Base-by-base conservation (phyloP, 805 yeast genomes). In the Hanseniaspora pseudoguilliermondii region DNA sequence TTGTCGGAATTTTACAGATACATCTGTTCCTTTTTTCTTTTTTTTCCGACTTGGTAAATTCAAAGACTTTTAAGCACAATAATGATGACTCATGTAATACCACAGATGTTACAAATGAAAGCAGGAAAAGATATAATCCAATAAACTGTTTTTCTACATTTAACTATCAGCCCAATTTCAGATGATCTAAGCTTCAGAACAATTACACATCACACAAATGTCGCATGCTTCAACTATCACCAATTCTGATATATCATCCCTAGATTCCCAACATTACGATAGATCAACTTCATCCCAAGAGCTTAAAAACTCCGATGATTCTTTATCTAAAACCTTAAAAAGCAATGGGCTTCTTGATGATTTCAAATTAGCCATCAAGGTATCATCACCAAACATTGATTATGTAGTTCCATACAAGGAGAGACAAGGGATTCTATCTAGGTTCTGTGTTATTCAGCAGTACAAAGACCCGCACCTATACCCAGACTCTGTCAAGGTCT, bases 381-480 rank as follows among this genome's bases (percentile, higher is more conserved):
- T 46, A 0, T 49, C 43, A 7, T 23, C 25, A 5, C 55, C 58
- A 25, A 63, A 61, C 38, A 59, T 51, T 47, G 59, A 57, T 10
- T 56, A 59, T 29, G 42, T 63, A 49, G 64, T 62, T 8, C 64
- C 65, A 1, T 62, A 63, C 7, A 56, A 57, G 9, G 63, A 80
- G 40, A 70, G 86, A 53, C 66, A 95, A 44, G 95, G 95, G 0
- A 58, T 85, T 0, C 63, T 85, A 2, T 69, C 82, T 0, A 62
- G 60, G 3, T 47, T 84, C 1, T 68, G 83, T 0, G 11, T 84
- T 1, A 55, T 75, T 2, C 87, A 90, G 0, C 95, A 87, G 65
- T 82, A 81, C 62, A 77, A 77, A 47, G 87, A 87, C 63, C 83
- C 95, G 0, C 69, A 88, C 57, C 78, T 77, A 16, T 80, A 83